Percentiles rank a stretch among this genome's conserved stretches.
These are phyloP conservation scores for Haberlea rhodopensis DNA, from an alignment of 257 asterid species.

Conservation along the genomic window DNA sequence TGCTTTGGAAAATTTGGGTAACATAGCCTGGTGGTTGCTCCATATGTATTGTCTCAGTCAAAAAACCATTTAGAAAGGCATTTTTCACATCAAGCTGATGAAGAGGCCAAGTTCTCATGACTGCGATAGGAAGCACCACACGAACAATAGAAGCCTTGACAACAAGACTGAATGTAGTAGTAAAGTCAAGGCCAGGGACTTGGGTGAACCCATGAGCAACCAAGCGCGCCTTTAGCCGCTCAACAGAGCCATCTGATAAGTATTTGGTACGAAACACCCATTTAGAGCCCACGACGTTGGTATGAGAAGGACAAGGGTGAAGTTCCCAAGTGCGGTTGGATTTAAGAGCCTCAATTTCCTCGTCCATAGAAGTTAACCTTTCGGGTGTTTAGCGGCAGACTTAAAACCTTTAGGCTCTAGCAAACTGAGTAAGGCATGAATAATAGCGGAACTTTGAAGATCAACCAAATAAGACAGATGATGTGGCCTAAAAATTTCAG, in stretches of 20 bases:
- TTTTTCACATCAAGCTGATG: too few relatives aligned
- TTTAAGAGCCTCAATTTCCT: conserved; percentile 6
- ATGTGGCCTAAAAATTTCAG: too few relatives aligned
- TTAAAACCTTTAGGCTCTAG: conserved; percentile 1
- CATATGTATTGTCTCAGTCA: too few relatives aligned
- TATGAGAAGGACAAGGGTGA: conserved; percentile 9
- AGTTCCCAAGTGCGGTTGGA: conserved; percentile 17
- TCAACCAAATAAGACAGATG: too few relatives aligned
- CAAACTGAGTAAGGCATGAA: too few relatives aligned
- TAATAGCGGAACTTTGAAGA: too few relatives aligned
- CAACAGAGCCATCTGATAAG: conserved; percentile 1
- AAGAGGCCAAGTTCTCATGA: too few relatives aligned
- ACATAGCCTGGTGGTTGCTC: too few relatives aligned
- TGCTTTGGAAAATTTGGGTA: not conserved
- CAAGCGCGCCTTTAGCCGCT: not conserved
- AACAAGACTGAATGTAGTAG: conserved; percentile 1
- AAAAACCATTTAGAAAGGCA: too few relatives aligned
- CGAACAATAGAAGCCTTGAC: conserved; percentile 9
- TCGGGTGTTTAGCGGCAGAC: not conserved
- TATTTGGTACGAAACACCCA: conserved; percentile 13
- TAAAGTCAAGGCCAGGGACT: not conserved
- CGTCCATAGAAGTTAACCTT: conserved; percentile 4
- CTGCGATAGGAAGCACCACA: too few relatives aligned
- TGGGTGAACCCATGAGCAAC: too few relatives aligned
- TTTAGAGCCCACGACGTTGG: conserved; percentile 16